Percentiles rank a stretch among this genome's conserved stretches.
Conservation (phyloP, 768 basidiomycete species). For the Krasilnikovozyma curviuscula region DNA sequence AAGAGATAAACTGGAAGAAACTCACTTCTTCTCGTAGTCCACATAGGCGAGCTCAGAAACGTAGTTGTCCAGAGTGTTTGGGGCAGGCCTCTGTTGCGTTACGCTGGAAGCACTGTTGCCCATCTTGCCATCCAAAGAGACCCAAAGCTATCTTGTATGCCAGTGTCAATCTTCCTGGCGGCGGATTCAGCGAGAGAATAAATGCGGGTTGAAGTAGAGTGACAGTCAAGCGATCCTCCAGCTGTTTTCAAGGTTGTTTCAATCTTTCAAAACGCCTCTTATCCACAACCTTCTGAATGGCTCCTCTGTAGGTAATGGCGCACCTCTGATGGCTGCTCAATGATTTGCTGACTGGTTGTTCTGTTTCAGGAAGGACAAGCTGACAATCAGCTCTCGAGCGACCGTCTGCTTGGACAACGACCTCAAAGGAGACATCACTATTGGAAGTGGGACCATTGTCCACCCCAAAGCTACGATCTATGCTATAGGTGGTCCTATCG, state of each 20-base stretch:
- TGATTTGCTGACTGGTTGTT: too few relatives aligned
- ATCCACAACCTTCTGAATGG: too few relatives aligned
- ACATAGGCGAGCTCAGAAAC: constrained; percentile 76
- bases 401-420: constrained; percentile 87
- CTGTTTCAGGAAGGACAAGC: constrained; percentile 65
- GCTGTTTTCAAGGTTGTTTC: too few relatives aligned
- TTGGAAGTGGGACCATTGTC: constrained; percentile 71
- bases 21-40: constrained; percentile 77
- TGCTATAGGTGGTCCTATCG: constrained; percentile 72
- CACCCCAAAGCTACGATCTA: constrained; percentile 90
- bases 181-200: too few relatives aligned
- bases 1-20: background rate
- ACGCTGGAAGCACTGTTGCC: constrained; percentile 62
- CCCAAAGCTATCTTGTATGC: too few relatives aligned
- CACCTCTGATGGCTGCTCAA: too few relatives aligned
- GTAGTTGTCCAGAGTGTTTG: constrained; percentile 71
- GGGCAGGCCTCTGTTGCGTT: constrained; percentile 48
- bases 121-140: too few relatives aligned
- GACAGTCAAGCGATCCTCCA: too few relatives aligned
- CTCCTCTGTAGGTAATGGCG: too few relatives aligned
- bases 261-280: too few relatives aligned
- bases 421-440: constrained; percentile 80
- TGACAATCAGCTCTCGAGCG: constrained; percentile 74
- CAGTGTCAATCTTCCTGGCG: too few relatives aligned
- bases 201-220: too few relatives aligned